phyloP scores from a whole-genome alignment of 73 alveolate species.

The Paramecium sonneborni region DNA sequence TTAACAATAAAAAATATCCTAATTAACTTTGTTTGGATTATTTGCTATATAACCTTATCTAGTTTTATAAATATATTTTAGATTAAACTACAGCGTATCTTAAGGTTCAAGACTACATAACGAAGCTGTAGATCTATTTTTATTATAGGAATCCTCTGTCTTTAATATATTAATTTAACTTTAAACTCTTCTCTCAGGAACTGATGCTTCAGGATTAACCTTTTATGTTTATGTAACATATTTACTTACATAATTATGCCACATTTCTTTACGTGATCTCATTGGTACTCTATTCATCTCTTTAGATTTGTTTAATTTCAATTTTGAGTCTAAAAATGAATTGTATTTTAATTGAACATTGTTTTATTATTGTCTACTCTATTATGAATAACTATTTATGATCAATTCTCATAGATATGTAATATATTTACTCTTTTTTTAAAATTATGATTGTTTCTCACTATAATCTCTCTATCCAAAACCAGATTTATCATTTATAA shows the following conservation, averaged over 20 bases:
- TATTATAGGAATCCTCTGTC: not conserved
- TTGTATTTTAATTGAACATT: not conserved
- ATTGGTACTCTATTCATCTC: not conserved
- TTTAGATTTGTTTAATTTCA: not conserved
- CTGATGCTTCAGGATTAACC: not conserved
- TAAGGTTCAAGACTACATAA: not conserved
- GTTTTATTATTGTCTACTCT: not conserved
- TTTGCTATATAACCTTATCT: conserved; percentile 13
- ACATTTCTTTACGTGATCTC: not conserved
- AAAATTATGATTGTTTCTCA: not conserved
- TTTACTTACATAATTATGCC: conserved; percentile 27
- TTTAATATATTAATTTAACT: not conserved
- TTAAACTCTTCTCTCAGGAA: conserved; percentile 23
- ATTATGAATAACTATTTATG: not conserved
- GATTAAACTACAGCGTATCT: not conserved
- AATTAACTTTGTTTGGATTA: conserved; percentile 17
- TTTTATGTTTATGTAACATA: not conserved
- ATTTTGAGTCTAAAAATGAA: not conserved
- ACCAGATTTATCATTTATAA: not conserved
- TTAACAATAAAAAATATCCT: conserved; percentile 1
- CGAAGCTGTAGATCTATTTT: conserved; percentile 34
- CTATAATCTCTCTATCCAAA: not conserved
- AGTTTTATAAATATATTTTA: not conserved
- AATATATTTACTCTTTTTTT: not conserved
- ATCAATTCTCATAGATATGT: not conserved